Base-by-base conservation (phyloP, 2,329 filamentous ascomycete species). In the Cytospora mali region DNA sequence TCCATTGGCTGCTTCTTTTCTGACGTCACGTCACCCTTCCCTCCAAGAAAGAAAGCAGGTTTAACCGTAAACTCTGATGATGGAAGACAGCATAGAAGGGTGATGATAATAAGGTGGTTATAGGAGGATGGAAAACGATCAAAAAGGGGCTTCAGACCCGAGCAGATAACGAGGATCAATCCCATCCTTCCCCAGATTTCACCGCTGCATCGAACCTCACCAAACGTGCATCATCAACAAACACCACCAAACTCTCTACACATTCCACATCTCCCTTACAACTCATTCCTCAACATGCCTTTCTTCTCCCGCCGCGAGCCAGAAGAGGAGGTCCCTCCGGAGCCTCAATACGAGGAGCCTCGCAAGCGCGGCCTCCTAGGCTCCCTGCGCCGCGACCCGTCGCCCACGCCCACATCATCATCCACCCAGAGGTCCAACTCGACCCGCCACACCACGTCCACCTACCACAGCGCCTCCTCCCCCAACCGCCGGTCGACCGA, bases 341-440 rank as follows among this genome's bases (percentile, higher is more conserved):
- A 73, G 67, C 74, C 70, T 13, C 66, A 68, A 11, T 68, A 68
- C 7, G 65, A 70, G 46, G 68, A 71, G 31, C 64, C 73, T 50
- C 67, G 64, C 53, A 70, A 70, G 62, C 66, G 66, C 14, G 73
- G 77, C 60, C 72, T 79, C 68, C 79, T 80, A 68, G 68, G 71
- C 57, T 66, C 67, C 51, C 58, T 67, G 6, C 68, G 70, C 54
- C 68, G 72, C 33, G 69, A 70, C 25, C 71, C 74, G 7, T 69
- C 71, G 3, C 70, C 70, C 5, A 52, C 71, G 1, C 66, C 68
- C 3, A 16, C 70, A 71, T 11, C 65, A 68, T n/a, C n/a, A 56
- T 68, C 67, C 53, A 71, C 69, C 9, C 69, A 68, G 27, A 56
- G 46, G 55, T 68, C 68, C 31, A 60, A 53, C 49, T 59, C 57